Evolutionary conservation across 352 stramenopile genomes (phyloP).

Genomic region (Phytophthora hibernalis): DNA sequence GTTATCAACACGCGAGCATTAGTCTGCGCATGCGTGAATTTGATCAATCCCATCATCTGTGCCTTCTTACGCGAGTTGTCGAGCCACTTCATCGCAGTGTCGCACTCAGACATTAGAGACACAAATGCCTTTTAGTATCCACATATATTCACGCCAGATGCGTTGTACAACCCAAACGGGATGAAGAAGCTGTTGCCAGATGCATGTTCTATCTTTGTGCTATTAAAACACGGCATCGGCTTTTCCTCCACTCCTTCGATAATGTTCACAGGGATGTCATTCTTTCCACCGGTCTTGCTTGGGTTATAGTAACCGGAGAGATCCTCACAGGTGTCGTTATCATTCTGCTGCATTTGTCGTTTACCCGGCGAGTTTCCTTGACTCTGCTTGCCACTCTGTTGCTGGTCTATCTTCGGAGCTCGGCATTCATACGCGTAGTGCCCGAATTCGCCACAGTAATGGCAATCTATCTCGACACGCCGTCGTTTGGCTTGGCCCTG

Average conservation of each 20-base stretch:
- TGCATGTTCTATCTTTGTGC: background rate
- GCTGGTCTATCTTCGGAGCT: background rate
- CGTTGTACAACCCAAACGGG: slow-evolving; percentile 16
- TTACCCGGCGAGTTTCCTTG: background rate
- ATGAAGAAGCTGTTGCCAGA: background rate
- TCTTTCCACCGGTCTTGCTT: background rate
- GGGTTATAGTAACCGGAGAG: background rate
- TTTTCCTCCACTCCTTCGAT: background rate
- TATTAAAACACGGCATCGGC: background rate
- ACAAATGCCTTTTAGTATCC: slow-evolving; percentile 11
- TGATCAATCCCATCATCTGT: background rate
- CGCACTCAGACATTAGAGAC: slow-evolving; percentile 5
- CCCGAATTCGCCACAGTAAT: slow-evolving; percentile 2
- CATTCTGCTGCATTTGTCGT: slow-evolving; percentile 3
- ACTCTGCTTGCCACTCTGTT: background rate
- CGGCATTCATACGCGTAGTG: slow-evolving; percentile 9
- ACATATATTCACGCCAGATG: slow-evolving; percentile 20
- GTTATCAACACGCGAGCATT: background rate
- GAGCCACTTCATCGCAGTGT: slow-evolving; percentile 7
- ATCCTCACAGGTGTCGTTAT: slow-evolving; percentile 5
- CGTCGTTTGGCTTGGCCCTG: background rate
- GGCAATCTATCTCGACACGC: background rate
- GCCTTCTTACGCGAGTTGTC: background rate
- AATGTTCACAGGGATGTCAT: slow-evolving; percentile 1
- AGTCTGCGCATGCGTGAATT: slow-evolving; percentile 6